Evolutionary conservation across 140 eudicot species (phyloP).

Genomic region (Erigeron philadelphicus): DNA sequence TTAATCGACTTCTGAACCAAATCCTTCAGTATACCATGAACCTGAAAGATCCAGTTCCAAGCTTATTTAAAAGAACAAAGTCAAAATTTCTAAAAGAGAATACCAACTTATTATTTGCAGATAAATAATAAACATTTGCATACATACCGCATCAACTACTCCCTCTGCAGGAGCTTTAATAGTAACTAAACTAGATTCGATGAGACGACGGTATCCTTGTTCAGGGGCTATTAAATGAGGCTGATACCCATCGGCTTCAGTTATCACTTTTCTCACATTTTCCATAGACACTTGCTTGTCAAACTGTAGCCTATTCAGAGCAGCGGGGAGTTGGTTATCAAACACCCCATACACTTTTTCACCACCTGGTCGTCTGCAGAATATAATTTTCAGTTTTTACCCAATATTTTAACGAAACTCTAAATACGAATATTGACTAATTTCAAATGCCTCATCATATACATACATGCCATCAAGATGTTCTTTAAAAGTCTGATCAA

Average conservation of each 20-base stretch:
- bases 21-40: conserved; percentile 80
- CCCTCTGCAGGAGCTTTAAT: conserved; percentile 93
- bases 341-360: conserved; percentile 75
- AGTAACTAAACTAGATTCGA: conserved; percentile 68
- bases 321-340: conserved; percentile 91
- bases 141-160: conserved; percentile 77
- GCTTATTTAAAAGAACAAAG: neutral
- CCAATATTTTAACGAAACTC: conserved; percentile 4
- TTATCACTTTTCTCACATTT: conserved; percentile 74
- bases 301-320: conserved; percentile 84
- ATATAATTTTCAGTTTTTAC: conserved; percentile 5
- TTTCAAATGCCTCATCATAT: neutral
- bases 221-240: conserved; percentile 98
- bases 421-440: neutral
- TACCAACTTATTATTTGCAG: neutral
- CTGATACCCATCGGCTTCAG: conserved; percentile 98
- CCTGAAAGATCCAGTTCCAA: conserved; percentile 37
- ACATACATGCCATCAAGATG: conserved; percentile 96
- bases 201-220: conserved; percentile 91
- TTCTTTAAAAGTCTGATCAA: conserved; percentile 86
- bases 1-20: conserved; percentile 75
- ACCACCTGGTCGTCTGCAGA: conserved; percentile 89
- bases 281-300: conserved; percentile 95
- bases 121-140: conserved; percentile 13
- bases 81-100: neutral